Conservation (phyloP, 2,329 filamentous ascomycete species). For the Ophiostoma ips region DNA sequence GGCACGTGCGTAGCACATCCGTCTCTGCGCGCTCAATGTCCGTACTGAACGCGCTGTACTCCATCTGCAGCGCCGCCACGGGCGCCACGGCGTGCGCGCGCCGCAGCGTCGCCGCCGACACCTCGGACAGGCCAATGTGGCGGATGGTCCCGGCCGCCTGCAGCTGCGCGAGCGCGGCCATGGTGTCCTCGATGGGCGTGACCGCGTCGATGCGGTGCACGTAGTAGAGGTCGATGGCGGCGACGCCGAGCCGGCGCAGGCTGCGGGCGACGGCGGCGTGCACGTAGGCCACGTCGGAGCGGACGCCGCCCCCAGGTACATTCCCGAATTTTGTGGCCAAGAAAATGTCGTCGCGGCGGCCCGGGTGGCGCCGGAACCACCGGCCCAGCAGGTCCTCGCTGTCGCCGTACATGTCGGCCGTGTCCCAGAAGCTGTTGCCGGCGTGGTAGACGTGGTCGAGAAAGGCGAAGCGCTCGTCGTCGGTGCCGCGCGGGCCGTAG, state of each 20-base stretch:
- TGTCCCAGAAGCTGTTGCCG: conserved; percentile 31
- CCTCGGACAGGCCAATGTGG: conserved; percentile 41
- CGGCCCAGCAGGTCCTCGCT: conserved; percentile 29
- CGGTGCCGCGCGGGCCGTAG: conserved; percentile 15
- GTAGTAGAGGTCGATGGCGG: conserved; percentile 42
- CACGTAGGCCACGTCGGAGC: conserved; percentile 20
- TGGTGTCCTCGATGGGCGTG: conserved; percentile 32
- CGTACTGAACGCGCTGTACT: conserved; percentile 32
- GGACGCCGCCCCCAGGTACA: conserved; percentile 12
- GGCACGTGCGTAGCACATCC: conserved; percentile 27
- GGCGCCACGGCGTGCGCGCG: conserved; percentile 36
- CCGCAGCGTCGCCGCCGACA: conserved; percentile 33
- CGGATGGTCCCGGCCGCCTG: conserved; percentile 39
- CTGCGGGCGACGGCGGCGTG: conserved; percentile 19
- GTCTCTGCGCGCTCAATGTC: conserved; percentile 40
- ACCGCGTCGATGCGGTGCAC: conserved; percentile 34
- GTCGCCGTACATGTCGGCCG: conserved; percentile 28
- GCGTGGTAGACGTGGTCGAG: conserved; percentile 28
- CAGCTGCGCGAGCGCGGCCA: conserved; percentile 32
- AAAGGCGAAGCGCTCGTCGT: conserved; percentile 27
- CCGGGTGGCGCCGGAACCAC: conserved; percentile 28
- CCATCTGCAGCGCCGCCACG: conserved; percentile 29
- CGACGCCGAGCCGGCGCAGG: conserved; percentile 33
- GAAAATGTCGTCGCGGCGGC: conserved; percentile 27
- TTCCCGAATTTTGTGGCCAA: conserved; percentile 20